These are phyloP conservation scores for Oldenlandia corymbosa DNA, from an alignment of 257 asterid genomes.

Conservation along the genomic window DNA sequence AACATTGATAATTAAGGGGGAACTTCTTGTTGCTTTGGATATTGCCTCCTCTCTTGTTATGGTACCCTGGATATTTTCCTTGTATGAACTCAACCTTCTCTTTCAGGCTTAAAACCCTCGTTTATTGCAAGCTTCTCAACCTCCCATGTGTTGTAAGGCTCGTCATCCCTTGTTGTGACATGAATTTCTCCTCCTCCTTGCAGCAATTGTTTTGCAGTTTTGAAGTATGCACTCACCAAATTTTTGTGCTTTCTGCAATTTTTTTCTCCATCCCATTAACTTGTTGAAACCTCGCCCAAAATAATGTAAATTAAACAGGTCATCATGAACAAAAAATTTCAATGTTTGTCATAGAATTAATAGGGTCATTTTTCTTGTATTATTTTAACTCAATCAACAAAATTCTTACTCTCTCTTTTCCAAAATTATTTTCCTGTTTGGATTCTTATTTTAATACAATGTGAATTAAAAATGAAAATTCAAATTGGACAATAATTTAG, in stretches of 20 bases:
- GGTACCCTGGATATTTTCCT: constrained; percentile 18
- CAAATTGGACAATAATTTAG: too few species aligned
- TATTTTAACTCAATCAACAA: too few species aligned
- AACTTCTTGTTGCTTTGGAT: constrained; percentile 1
- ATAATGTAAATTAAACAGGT: too few species aligned
- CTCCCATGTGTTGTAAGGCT: constrained; percentile 13
- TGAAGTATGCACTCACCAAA: constrained; percentile 16
- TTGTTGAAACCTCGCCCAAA: too few species aligned
- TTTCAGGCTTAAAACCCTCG: constrained; percentile 2
- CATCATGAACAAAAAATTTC: too few species aligned
- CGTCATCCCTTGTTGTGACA: constrained; percentile 9
- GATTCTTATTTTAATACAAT: too few species aligned
- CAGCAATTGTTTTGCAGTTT: constrained; percentile 8
- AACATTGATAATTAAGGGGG: not conserved
- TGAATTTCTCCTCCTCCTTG: constrained; percentile 16
- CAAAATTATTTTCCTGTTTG: too few species aligned
- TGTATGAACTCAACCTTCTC: constrained; percentile 10
- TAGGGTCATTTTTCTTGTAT: too few species aligned
- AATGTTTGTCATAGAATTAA: too few species aligned
- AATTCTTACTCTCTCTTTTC: too few species aligned
- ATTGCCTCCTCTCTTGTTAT: constrained; percentile 17
- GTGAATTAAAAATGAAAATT: too few species aligned
- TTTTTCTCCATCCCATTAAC: too few species aligned
- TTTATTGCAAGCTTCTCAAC: constrained; percentile 2
- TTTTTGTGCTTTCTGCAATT: constrained; percentile 8